phyloP scores from a whole-genome alignment of 2,329 filamentous ascomycete genomes.

The Botrytis fabae region DNA sequence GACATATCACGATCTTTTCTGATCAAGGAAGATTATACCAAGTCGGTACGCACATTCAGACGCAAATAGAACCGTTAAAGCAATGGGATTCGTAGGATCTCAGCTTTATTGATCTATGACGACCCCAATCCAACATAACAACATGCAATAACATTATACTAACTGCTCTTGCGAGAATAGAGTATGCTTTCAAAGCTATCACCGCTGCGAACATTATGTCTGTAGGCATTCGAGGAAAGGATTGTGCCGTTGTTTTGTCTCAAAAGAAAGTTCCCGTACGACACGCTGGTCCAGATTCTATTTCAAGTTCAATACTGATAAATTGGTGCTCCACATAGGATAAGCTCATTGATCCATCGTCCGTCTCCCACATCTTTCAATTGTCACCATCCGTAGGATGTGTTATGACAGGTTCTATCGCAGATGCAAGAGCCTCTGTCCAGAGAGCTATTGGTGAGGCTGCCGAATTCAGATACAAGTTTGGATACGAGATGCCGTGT shows the following conservation, averaged over 20 bases:
- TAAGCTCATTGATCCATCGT: conserved; percentile 97
- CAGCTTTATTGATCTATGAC: conserved; percentile 20
- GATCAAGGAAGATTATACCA: conserved; percentile 98
- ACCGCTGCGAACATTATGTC: conserved; percentile 99
- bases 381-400: conserved; percentile 95
- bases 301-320: conserved; percentile 30
- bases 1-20: conserved; percentile 99
- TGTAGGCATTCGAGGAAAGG: conserved; percentile 91
- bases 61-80: conserved; percentile 22
- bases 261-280: conserved; percentile 99
- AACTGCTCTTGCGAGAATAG: conserved; percentile 49
- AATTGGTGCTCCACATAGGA: conserved; percentile 58
- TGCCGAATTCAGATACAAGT: conserved; percentile 98
- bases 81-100: conserved; percentile 25
- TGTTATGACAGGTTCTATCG: conserved; percentile 98
- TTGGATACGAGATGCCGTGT: conserved; percentile 98
- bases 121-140: conserved; percentile 19
- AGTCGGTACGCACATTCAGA: conserved; percentile 74
- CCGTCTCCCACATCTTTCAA: conserved; percentile 96
- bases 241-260: conserved; percentile 94
- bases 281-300: conserved; percentile 31
- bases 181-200: conserved; percentile 99
- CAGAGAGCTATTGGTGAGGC: conserved; percentile 93
- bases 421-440: conserved; percentile 90
- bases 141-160: conserved; percentile 11